Conservation (phyloP, 2,329 filamentous ascomycete genomes). For the Fusarium tuaranense region DNA sequence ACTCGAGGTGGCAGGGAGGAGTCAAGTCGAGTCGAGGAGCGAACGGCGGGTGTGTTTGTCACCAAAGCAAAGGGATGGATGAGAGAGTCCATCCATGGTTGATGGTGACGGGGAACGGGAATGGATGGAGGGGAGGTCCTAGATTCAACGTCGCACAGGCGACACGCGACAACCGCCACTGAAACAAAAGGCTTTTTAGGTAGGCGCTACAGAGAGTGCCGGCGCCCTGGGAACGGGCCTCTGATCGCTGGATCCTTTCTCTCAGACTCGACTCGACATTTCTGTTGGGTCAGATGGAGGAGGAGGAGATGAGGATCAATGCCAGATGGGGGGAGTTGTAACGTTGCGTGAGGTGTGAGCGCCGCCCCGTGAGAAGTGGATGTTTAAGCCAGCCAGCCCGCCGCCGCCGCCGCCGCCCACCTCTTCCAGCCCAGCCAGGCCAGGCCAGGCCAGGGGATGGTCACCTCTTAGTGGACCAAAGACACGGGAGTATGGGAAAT, state of each 20-base stretch:
- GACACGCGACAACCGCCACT: slow-evolving; percentile 39
- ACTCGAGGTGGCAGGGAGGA: slow-evolving; percentile 34
- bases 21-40: slow-evolving; percentile 7
- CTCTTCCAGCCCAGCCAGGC: neutral
- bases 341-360: slow-evolving; percentile 40
- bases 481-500: slow-evolving; percentile 9
- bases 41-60: slow-evolving; percentile 14
- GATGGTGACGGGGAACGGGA: too few species aligned
- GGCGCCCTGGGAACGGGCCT: slow-evolving; percentile 6
- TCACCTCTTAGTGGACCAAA: neutral
- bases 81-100: neutral
- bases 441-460: neutral
- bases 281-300: slow-evolving; percentile 29
- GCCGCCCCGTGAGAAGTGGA: slow-evolving; percentile 32
- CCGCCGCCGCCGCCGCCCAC: too few species aligned
- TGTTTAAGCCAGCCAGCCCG: neutral
- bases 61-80: neutral
- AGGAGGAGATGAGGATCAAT: slow-evolving; percentile 30
- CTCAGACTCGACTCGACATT: slow-evolving; percentile 4
- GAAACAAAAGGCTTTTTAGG: slow-evolving; percentile 3
- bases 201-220: slow-evolving; percentile 23
- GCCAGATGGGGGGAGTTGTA: slow-evolving; percentile 35
- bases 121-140: slow-evolving; percentile 1
- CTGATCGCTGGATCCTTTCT: slow-evolving; percentile 13
- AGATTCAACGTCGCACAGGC: slow-evolving; percentile 42